Conservation (phyloP, 805 yeast genomes). For the Kazachstania psychrophila region DNA sequence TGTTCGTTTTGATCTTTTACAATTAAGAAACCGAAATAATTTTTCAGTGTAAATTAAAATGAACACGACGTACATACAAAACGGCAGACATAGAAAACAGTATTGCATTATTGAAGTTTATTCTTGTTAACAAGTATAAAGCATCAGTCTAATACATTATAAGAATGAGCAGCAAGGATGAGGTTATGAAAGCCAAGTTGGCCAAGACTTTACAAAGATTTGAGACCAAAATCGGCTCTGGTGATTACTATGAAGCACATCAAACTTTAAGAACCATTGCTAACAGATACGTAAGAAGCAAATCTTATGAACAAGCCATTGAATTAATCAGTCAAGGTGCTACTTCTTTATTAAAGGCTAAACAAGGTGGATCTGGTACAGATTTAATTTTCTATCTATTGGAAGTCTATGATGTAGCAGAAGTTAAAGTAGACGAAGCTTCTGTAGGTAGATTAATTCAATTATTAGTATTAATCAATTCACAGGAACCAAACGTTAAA, state of each 20-base stretch:
- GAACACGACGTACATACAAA: no score
- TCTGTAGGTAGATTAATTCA: conserved; percentile 42
- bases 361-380: conserved; percentile 71
- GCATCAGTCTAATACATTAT: no score
- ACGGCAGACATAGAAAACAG: no score
- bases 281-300: conserved; percentile 66
- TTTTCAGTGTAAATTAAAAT: no score
- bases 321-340: conserved; percentile 69
- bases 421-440: conserved; percentile 34
- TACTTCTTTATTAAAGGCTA: conserved; percentile 52
- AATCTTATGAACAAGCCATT: conserved; percentile 60
- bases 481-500: conserved; percentile 51
- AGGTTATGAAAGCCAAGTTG: conserved; percentile 32
- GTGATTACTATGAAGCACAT: conserved; percentile 89
- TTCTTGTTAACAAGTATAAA: no score
- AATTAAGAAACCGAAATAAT: no score
- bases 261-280: conserved; percentile 87
- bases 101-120: no score
- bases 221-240: conserved; percentile 55
- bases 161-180: background rate
- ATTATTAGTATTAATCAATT: conserved; percentile 35
- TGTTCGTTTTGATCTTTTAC: no score
- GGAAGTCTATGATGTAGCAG: conserved; percentile 54
- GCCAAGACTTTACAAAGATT: conserved; percentile 56
- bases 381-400: conserved; percentile 66